phyloP scores from a whole-genome alignment of 768 basidiomycete species.

The Amanita polypyramis region DNA sequence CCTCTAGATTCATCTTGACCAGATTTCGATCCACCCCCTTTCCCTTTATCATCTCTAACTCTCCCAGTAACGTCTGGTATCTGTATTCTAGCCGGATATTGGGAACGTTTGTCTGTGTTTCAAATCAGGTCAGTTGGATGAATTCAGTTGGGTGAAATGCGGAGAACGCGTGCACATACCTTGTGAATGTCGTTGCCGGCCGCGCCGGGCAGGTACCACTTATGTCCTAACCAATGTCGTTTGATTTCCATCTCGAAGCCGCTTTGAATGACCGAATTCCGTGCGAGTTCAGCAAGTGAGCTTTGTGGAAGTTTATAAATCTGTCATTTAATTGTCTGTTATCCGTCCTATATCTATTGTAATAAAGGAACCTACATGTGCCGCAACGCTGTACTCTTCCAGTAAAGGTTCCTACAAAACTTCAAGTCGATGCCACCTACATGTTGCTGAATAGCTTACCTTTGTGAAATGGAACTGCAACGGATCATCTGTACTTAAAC shows the following conservation, averaged over 20 bases:
- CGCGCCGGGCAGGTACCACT: constrained; percentile 90
- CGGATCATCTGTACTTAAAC: constrained; percentile 91
- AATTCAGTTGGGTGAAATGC: not conserved
- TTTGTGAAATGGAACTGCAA: constrained; percentile 98
- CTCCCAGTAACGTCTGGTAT: constrained; percentile 82
- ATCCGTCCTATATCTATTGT: not conserved
- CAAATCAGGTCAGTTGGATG: not conserved
- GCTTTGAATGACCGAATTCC: constrained; percentile 93
- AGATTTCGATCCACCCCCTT: not conserved
- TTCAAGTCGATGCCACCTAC: not conserved
- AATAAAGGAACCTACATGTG: constrained; percentile 53
- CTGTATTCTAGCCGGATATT: constrained; percentile 84
- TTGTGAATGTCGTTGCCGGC: constrained; percentile 95
- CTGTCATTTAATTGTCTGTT: constrained; percentile 23
- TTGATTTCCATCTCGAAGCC: constrained; percentile 99
- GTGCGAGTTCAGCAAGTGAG: constrained; percentile 92
- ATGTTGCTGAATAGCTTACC: constrained; percentile 27
- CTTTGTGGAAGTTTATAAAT: constrained; percentile 96
- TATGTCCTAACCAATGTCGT: constrained; percentile 86
- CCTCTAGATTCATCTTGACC: not conserved
- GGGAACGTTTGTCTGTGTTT: constrained; percentile 86
- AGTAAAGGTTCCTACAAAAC: constrained; percentile 70
- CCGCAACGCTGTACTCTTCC: constrained; percentile 97
- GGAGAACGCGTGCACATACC: constrained; percentile 28
- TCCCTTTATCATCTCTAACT: constrained; percentile 30